Evolutionary conservation across 2,329 filamentous ascomycete genomes (phyloP).

Genomic region (Apiospora aurea): DNA sequence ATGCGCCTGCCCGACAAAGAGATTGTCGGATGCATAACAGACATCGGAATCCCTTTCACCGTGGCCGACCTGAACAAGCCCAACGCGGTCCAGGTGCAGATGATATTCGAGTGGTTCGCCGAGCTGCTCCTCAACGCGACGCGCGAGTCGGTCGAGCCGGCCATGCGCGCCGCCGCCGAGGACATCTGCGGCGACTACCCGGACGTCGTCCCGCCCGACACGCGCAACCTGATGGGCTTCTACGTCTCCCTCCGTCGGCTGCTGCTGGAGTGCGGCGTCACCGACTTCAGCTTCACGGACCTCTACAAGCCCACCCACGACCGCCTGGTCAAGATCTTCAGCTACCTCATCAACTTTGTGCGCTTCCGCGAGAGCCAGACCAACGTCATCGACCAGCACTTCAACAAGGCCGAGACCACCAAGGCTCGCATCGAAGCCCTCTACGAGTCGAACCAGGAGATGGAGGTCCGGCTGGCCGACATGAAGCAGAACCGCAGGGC

Average conservation of each 20-base stretch:
- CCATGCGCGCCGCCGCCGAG: conserved; percentile 91
- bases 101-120: conserved; percentile 98
- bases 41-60: conserved; percentile 91
- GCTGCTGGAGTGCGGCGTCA: conserved; percentile 86
- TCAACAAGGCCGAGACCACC: conserved; percentile 86
- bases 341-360: conserved; percentile 98
- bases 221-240: conserved; percentile 94
- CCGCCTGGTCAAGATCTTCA: conserved; percentile 92
- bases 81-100: conserved; percentile 92
- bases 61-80: conserved; percentile 90
- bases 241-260: conserved; percentile 84
- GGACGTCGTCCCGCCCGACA: conserved; percentile 86
- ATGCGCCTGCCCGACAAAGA: conserved; percentile 73
- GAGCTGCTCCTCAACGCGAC: conserved; percentile 94
- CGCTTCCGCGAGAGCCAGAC: conserved; percentile 95
- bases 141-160: conserved; percentile 90
- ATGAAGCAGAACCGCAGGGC: conserved; percentile 81
- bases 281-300: conserved; percentile 92
- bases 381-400: conserved; percentile 87
- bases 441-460: conserved; percentile 85
- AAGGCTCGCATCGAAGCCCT: conserved; percentile 88
- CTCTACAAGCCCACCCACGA: conserved; percentile 90
- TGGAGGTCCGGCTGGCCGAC: conserved; percentile 79
- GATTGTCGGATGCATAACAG: conserved; percentile 95
- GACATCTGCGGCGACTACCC: conserved; percentile 84